phyloP scores from a whole-genome alignment of 2,329 filamentous ascomycete species.

The Calonectria pauciramosa region DNA sequence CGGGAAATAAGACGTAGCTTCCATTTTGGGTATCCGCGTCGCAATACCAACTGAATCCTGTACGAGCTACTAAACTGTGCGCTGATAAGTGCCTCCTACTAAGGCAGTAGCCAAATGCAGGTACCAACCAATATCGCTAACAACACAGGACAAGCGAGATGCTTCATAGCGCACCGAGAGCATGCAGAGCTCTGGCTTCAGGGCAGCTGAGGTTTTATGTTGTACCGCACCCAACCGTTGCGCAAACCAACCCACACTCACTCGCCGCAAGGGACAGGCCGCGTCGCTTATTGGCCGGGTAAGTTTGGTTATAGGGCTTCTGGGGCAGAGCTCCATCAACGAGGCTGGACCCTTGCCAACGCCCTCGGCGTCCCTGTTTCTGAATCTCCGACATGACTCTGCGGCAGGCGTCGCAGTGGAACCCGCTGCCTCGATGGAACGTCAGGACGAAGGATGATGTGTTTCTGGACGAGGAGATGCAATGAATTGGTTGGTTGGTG shows the following conservation, averaged over 20 bases:
- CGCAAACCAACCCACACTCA: background rate
- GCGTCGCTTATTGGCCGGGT: constrained; percentile 20
- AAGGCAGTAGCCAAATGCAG: background rate
- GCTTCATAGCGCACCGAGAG: background rate
- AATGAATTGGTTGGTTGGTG: constrained; percentile 21
- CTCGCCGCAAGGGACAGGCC: constrained; percentile 2
- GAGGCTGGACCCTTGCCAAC: background rate
- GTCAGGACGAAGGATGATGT: constrained; percentile 10
- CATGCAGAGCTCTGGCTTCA: background rate
- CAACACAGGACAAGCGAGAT: background rate
- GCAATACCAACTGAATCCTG: background rate
- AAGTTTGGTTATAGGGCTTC: constrained; percentile 27
- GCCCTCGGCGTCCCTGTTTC: constrained; percentile 16
- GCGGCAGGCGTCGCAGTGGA: constrained; percentile 8
- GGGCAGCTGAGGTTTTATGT: background rate
- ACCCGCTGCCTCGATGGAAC: constrained; percentile 19
- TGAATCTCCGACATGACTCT: constrained; percentile 27
- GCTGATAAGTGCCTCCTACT: background rate
- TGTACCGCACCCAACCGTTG: constrained; percentile 6
- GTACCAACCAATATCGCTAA: background rate
- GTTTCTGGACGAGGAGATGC: constrained; percentile 17
- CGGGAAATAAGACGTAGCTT: background rate
- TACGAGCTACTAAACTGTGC: background rate
- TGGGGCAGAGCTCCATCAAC: constrained; percentile 8
- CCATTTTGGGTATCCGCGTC: background rate